Evolutionary conservation across 2,329 filamentous ascomycete species (phyloP).

Genomic region (Onygenales sp.): DNA sequence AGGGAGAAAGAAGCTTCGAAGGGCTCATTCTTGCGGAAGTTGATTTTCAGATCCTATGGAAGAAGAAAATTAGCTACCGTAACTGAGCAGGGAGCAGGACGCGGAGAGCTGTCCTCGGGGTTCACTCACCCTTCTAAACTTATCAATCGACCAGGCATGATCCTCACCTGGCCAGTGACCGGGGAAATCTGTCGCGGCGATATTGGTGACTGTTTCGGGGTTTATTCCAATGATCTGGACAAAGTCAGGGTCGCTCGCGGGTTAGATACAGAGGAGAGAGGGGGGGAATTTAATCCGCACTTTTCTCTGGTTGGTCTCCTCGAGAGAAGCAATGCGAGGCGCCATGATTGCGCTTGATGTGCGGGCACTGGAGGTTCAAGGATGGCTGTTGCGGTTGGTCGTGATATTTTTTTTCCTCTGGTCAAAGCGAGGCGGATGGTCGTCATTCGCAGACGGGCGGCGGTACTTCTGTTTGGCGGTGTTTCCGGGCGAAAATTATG

Average conservation of each 20-base stretch:
- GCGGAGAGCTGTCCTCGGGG: neutral
- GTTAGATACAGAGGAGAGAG: neutral
- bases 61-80: slow-evolving; percentile 1
- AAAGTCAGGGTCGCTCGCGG: neutral
- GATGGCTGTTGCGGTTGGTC: neutral
- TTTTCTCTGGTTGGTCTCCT: slow-evolving; percentile 35
- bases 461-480: neutral
- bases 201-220: slow-evolving; percentile 80
- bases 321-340: slow-evolving; percentile 31
- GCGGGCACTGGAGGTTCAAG: slow-evolving; percentile 4
- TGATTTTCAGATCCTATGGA: slow-evolving; percentile 56
- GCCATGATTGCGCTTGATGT: slow-evolving; percentile 28
- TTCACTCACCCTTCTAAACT: slow-evolving; percentile 51
- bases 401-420: neutral
- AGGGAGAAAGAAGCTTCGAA: slow-evolving; percentile 81
- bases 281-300: slow-evolving; percentile 16
- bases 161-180: slow-evolving; percentile 85
- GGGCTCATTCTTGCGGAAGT: slow-evolving; percentile 75
- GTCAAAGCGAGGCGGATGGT: neutral
- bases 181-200: slow-evolving; percentile 83
- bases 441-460: neutral
- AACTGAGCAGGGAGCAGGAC: neutral
- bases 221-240: slow-evolving; percentile 76
- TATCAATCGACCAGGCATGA: slow-evolving; percentile 64
- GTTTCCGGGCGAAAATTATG: neutral